Conservation (phyloP, 2,329 filamentous ascomycete species). For the Alternaria atra region DNA sequence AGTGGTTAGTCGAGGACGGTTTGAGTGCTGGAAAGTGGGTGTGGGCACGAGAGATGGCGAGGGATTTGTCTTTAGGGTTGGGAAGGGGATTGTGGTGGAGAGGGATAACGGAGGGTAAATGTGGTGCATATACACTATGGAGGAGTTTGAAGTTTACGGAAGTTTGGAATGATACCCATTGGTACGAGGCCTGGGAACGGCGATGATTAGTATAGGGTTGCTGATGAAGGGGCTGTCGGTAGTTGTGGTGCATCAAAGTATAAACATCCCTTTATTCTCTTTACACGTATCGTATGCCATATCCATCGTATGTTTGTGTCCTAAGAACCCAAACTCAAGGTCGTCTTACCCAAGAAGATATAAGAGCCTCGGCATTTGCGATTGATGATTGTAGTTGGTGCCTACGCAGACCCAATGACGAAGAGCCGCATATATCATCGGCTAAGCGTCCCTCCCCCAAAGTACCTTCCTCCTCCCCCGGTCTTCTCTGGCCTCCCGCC, state of each 20-base stretch:
- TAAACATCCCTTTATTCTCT: background rate
- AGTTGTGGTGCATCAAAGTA: background rate
- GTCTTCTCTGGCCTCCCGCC: slow-evolving; percentile 69
- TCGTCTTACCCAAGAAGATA: background rate
- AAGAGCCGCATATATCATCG: background rate
- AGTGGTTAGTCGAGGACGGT: slow-evolving; percentile 48
- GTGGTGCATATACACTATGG: background rate
- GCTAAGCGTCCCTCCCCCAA: slow-evolving; percentile 67
- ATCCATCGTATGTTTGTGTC: background rate
- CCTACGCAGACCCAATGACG: background rate
- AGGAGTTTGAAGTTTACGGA: background rate
- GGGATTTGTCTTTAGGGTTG: slow-evolving; percentile 42
- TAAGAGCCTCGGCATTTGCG: background rate
- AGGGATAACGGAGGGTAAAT: background rate
- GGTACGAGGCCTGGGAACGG: background rate
- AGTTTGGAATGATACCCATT: background rate
- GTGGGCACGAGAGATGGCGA: slow-evolving; percentile 19
- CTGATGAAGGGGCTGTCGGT: background rate
- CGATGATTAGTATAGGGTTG: background rate
- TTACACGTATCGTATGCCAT: background rate
- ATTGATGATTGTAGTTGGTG: background rate
- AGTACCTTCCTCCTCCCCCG: slow-evolving; percentile 66
- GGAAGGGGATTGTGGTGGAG: slow-evolving; percentile 27
- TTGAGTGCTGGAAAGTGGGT: slow-evolving; percentile 46
- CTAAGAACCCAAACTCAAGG: background rate